Conservation (phyloP, 495 filamentous ascomycete species). For the Aspergillus sclerotioniger region DNA sequence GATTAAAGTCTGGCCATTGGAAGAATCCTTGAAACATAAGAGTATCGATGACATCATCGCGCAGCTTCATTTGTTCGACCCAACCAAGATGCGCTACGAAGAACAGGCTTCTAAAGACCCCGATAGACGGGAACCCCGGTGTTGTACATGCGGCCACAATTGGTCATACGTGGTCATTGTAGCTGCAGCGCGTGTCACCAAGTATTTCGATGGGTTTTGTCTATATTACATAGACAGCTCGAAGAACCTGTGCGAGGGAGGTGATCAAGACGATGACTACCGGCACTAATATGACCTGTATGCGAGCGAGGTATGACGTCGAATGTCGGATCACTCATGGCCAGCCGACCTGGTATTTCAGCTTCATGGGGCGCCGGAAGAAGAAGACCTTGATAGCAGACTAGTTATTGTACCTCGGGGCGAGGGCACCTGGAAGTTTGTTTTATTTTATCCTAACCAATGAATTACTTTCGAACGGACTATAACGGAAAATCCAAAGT, state of each 20-base stretch:
- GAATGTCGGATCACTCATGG: slow-evolving; percentile 5
- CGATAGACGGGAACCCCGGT: background rate
- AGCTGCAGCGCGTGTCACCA: background rate
- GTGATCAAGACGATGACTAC: slow-evolving; percentile 4
- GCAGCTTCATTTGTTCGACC: background rate
- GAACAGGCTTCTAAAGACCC: background rate
- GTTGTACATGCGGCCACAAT: background rate
- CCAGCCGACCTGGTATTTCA: slow-evolving; percentile 7
- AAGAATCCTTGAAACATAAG: background rate
- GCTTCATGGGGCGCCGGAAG: slow-evolving; percentile 8
- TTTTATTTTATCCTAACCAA: no score
- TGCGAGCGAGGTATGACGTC: background rate
- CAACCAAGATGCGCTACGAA: background rate
- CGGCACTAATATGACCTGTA: background rate
- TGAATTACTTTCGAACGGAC: no score
- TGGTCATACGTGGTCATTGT: background rate
- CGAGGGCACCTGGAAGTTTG: no score
- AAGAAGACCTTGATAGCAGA: background rate
- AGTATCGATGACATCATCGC: background rate
- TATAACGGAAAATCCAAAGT: no score
- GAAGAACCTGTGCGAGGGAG: background rate
- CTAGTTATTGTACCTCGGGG: no score
- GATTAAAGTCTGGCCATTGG: slow-evolving; percentile 6
- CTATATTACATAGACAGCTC: slow-evolving; percentile 7
- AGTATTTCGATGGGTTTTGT: slow-evolving; percentile 9